These are phyloP conservation scores for Panicum virgatum DNA, from an alignment of 202 grass and related monocot genomes.

Conservation along the genomic window DNA sequence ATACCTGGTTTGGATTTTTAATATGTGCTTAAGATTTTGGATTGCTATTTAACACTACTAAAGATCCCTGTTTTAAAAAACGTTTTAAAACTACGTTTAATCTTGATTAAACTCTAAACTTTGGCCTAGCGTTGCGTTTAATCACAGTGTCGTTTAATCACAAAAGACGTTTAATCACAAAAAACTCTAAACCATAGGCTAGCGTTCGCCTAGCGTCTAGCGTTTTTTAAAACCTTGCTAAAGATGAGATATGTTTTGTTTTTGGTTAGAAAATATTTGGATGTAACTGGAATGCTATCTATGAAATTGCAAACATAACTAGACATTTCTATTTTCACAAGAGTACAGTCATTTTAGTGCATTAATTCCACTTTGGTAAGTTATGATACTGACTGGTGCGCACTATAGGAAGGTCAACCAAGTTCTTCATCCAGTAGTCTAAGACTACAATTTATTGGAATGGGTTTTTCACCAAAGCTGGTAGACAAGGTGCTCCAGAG, in stretches of 20 bases:
- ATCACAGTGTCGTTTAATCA: too few species aligned
- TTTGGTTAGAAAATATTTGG: not conserved
- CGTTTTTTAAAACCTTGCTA: too few species aligned
- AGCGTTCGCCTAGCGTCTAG: too few species aligned
- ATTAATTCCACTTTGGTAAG: conserved; percentile 11
- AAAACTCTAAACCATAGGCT: too few species aligned
- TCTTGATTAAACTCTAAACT: too few species aligned
- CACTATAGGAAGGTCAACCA: conserved; percentile 54
- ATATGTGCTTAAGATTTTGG: not conserved
- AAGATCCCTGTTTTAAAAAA: too few species aligned
- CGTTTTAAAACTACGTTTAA: too few species aligned
- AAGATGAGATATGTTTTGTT: not conserved
- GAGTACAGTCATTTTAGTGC: conserved; percentile 5
- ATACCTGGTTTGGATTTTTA: too few species aligned
- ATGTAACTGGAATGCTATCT: conserved; percentile 19
- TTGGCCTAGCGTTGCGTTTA: too few species aligned
- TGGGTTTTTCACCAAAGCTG: conserved; percentile 69
- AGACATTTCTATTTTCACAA: not conserved
- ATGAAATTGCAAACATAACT: conserved; percentile 23
- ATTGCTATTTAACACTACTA: conserved; percentile 8
- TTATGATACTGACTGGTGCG: conserved; percentile 13
- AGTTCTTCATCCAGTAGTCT: conserved; percentile 58
- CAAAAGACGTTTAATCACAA: too few species aligned
- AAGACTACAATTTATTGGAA: conserved; percentile 75
- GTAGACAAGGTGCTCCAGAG: conserved; percentile 73